Evolutionary conservation across 164 flowering plant species (phyloP).

Genomic region (Chimonanthus praecox): DNA sequence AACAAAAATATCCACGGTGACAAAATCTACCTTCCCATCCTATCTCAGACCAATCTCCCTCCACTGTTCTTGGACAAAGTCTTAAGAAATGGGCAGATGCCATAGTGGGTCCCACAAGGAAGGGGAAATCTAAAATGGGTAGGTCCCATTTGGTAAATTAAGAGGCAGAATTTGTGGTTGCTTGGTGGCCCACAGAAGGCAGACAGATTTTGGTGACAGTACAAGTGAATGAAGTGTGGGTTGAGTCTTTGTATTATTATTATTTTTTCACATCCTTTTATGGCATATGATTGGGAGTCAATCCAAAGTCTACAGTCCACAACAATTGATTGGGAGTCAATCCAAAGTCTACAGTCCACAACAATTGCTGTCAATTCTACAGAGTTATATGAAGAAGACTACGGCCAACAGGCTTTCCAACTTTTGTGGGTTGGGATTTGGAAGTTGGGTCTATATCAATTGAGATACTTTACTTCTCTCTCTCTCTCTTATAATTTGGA

Average conservation of each 20-base stretch:
- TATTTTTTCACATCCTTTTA: not conserved
- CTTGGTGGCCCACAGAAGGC: not conserved
- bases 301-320: not conserved
- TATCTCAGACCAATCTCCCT: no score
- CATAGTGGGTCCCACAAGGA: not conserved
- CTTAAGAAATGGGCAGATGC: no score
- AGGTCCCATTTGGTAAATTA: not conserved
- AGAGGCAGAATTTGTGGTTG: not conserved
- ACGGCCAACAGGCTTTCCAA: no score
- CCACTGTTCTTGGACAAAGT: no score
- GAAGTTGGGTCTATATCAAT: no score
- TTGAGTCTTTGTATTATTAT: no score
- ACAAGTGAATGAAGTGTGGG: not conserved
- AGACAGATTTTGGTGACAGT: not conserved
- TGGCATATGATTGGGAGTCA: not conserved
- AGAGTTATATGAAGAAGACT: no score
- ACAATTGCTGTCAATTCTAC: not conserved
- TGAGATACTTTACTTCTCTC: no score
- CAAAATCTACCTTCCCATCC: no score
- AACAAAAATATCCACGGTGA: no score
- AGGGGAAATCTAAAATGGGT: not conserved
- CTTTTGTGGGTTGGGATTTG: no score
- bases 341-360: not conserved
- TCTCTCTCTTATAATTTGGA: no score
- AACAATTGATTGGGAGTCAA: not conserved